Base-by-base conservation (phyloP, 2,329 filamentous ascomycete species). In the Cercospora berteroae region DNA sequence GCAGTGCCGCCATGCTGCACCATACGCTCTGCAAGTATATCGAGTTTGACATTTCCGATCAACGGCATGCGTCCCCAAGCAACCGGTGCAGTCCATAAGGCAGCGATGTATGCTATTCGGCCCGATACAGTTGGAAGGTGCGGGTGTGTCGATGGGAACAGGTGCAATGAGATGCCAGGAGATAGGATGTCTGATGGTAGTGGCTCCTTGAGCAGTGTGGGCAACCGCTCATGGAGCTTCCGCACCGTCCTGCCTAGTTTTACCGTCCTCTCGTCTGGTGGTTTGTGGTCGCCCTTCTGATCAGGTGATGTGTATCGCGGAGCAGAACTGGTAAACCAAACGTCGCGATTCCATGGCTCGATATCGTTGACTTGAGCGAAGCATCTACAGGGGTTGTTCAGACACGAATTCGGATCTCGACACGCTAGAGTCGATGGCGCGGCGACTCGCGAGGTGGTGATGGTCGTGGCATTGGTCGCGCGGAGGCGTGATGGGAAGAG, bases 1-100 rank as follows among this genome's bases (percentile, higher is more conserved):
- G 76, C 70, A 16, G 72, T 76, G 48, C 79, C 85, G 80, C 76
- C 85, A 68, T 87, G 86, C 66, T 80, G 79, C 16, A 90, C 87
- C 86, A 99, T 95, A 73, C 94, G 91, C 82, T 97, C 94, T 12
- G 92, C 94, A 18, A 96, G 80, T 62, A 99, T 95, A 74, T 92
- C 89, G 10, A 99, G 86, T 73, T 89, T 89, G 55, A 97, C 92
- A 75, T 97, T 96, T 72, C 94, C 94, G 33, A 97, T 86, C 20
- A 98, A 87, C 2, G 95, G 95, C 1, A 99, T 86, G 29, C 92
- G 88, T 75, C 96, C 96, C 95, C 95, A 99, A 31, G 94, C 94
- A 61, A 99, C 90, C 0, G 95, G 95, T 0, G 94, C 93, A 0
- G 95, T 97, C 94, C 94, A 98, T 42, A 99, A 84, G 2, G 95